Evolutionary conservation across 192 early-diverging fungal species (phyloP), one percentile per base, ranked within the genome.

Genomic region (Piromyces sp.): DNA sequence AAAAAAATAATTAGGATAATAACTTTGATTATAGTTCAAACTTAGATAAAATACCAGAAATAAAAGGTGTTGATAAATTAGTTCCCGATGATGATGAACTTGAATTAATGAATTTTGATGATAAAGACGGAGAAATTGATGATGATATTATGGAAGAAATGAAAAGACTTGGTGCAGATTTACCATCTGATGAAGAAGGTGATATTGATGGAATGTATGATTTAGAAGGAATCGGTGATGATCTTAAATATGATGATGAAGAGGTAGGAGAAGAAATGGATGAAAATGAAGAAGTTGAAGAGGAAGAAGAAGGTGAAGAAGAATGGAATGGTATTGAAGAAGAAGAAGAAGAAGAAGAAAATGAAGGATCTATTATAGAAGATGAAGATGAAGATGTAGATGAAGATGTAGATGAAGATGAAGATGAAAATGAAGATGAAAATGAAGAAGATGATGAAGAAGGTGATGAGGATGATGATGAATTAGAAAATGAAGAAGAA

Each of bases 381-480:
- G 82, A 84, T 11, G 84, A 51, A 78, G 79, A 33, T 6, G 85
- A 88, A 42, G 83, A 84, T 17, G 88, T 83, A 33, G 86, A 83
- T 17, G 80, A 84, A 28, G 83, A 82, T 13, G 79, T 78, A 42
- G 86, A 86, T 9, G 78, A 80, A 13, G 80, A 68, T 30, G 81
- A 30, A 0, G 82, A 68, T 6, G 36, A 38, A 28, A 17, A 30
- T 11, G 82, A 36, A 30, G 82, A 36, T n/a, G 30, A 30, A 80
- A 22, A 82, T 12, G 82, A 82, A 36, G 31, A 58, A 17, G 28
- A 30, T 22, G 82, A 82, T 17, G 82, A 82, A 9, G 30, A 79
- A 30, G 68, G n/a, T 9, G 79, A 80, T 6, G 26, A 28, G 13
- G 80, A 81, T n/a, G 22, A 26, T 26, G 80, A 58, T 19, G 80